Evolutionary conservation across 441 rosid species (phyloP).

Genomic region (Pelargonium exstipulatum): DNA sequence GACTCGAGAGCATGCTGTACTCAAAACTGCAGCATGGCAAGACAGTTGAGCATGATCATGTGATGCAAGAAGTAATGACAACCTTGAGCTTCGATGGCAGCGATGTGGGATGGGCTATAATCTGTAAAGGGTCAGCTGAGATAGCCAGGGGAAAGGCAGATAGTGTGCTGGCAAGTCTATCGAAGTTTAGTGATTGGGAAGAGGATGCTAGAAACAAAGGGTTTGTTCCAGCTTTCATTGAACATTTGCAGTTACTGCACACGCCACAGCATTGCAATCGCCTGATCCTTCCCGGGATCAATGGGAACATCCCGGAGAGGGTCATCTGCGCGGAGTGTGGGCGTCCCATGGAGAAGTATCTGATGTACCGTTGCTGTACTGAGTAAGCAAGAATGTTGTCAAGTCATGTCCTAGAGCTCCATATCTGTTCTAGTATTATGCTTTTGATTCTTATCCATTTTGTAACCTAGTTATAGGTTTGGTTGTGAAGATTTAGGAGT

Average conservation of each 20-base stretch:
- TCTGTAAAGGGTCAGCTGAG: constrained; percentile 24
- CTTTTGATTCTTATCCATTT: too few species aligned
- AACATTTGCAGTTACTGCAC: constrained; percentile 16
- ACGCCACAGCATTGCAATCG: constrained; percentile 40
- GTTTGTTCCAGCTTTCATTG: constrained; percentile 26
- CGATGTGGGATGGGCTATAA: constrained; percentile 38
- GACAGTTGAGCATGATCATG: constrained; percentile 27
- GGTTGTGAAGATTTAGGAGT: too few species aligned
- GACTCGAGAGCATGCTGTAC: constrained; percentile 47
- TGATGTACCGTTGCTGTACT: constrained; percentile 43
- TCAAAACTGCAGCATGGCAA: constrained; percentile 29
- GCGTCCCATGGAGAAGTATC: constrained; percentile 34
- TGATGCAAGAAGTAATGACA: constrained; percentile 34
- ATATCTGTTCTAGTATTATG: too few species aligned
- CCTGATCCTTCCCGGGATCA: constrained; percentile 31
- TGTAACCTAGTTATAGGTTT: too few species aligned
- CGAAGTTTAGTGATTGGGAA: constrained; percentile 21
- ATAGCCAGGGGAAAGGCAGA: constrained; percentile 30
- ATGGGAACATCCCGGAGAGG: constrained; percentile 27
- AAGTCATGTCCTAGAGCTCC: too few species aligned
- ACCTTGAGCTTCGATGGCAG: constrained; percentile 39
- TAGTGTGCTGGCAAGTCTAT: constrained; percentile 13
- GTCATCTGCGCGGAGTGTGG: constrained; percentile 41
- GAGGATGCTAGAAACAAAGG: constrained; percentile 10
- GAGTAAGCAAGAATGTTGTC: constrained; percentile 18